Evolutionary conservation across 441 rosid species (phyloP).

Genomic region (Pelargonium cotyledonis): DNA sequence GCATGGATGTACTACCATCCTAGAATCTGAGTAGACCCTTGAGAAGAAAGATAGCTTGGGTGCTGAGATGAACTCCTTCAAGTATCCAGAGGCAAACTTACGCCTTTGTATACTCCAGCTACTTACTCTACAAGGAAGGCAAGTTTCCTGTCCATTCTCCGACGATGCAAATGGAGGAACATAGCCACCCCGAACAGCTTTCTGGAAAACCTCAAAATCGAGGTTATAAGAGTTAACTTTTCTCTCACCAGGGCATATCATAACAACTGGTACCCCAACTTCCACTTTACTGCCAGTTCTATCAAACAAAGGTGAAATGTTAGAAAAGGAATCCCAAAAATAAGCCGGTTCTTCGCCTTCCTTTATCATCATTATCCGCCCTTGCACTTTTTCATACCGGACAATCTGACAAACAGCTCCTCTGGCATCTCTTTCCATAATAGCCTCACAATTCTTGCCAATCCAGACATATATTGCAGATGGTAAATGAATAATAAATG

Average conservation of each 20-base stretch:
- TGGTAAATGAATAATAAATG: slow-evolving; percentile 81
- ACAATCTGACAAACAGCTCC: slow-evolving; percentile 93
- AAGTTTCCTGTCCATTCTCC: slow-evolving; percentile 75
- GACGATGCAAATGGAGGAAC: slow-evolving; percentile 80
- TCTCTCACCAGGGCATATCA: slow-evolving; percentile 49
- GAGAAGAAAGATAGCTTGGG: slow-evolving; percentile 56
- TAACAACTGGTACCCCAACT: slow-evolving; percentile 32
- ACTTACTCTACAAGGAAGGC: slow-evolving; percentile 83
- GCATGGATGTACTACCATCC: slow-evolving; percentile 72
- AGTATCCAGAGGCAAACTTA: slow-evolving; percentile 66
- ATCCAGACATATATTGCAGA: slow-evolving; percentile 79
- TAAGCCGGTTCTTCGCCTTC: slow-evolving; percentile 84
- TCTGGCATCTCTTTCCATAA: slow-evolving; percentile 94
- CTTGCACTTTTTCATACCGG: slow-evolving; percentile 81
- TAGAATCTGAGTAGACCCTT: slow-evolving; percentile 84
- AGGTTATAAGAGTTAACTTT: slow-evolving; percentile 60
- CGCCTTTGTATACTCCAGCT: slow-evolving; percentile 78
- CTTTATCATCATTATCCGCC: slow-evolving; percentile 53
- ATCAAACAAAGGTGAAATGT: slow-evolving; percentile 63
- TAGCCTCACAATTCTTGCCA: slow-evolving; percentile 65
- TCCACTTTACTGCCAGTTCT: slow-evolving; percentile 32
- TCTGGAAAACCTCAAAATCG: slow-evolving; percentile 82
- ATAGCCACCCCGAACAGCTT: slow-evolving; percentile 79
- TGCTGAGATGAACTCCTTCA: slow-evolving; percentile 64
- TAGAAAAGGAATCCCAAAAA: slow-evolving; percentile 81